These are phyloP conservation scores for Monosporascus sp. DNA, from an alignment of 2,329 filamentous ascomycete genomes.

Conservation along the genomic window DNA sequence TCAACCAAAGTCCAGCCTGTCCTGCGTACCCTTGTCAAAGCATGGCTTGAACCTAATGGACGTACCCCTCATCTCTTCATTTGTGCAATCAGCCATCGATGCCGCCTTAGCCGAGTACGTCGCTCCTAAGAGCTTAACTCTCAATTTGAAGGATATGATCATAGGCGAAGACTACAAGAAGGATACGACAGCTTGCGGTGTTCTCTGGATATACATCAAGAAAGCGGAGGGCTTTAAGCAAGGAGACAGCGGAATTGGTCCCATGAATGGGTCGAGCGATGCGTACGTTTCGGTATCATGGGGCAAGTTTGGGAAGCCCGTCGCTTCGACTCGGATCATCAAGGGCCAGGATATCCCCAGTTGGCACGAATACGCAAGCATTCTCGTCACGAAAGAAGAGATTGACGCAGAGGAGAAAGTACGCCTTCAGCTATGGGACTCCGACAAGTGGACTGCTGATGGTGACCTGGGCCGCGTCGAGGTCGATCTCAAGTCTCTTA, in stretches of 20 bases:
- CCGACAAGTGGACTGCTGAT: constrained; percentile 65
- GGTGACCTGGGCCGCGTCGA: constrained; percentile 72
- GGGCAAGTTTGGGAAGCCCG: constrained; percentile 70
- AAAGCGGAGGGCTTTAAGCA: constrained; percentile 65
- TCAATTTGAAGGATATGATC: constrained; percentile 72
- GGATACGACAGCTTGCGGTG: constrained; percentile 59
- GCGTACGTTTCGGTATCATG: constrained; percentile 68
- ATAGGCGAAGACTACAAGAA: constrained; percentile 76
- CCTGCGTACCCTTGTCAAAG: constrained; percentile 64
- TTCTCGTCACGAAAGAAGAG: constrained; percentile 67
- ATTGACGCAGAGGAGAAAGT: constrained; percentile 66
- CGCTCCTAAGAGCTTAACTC: constrained; percentile 66
- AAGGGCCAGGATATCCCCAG: constrained; percentile 59
- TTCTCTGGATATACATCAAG: constrained; percentile 62
- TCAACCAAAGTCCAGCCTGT: constrained; percentile 66
- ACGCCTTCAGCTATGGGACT: constrained; percentile 70
- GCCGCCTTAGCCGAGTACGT: constrained; percentile 71
- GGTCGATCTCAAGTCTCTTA: constrained; percentile 59
- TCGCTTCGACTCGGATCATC: constrained; percentile 62
- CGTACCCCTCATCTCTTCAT: constrained; percentile 66
- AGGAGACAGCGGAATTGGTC: constrained; percentile 58
- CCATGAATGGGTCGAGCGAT: constrained; percentile 60
- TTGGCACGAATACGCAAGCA: constrained; percentile 65
- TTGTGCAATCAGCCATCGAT: constrained; percentile 69
- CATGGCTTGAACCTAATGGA: constrained; percentile 70